These are phyloP conservation scores for Cryptococcus sp. DNA, from an alignment of 1,284 basidiomycete genomes.

Conservation along the genomic window DNA sequence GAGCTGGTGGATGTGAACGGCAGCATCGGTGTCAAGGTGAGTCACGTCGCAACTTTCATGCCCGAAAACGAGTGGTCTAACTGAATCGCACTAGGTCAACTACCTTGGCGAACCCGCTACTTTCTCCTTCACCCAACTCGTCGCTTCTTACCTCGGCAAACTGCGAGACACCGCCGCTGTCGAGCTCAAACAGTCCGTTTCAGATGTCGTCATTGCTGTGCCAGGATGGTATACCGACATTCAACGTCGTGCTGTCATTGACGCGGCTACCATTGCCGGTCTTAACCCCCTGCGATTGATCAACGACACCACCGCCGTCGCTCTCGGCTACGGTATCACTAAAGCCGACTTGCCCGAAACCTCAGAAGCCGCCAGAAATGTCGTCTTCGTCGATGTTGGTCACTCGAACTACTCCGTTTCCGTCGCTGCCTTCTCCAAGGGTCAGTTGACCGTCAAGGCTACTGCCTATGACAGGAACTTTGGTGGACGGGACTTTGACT, in stretches of 20 bases:
- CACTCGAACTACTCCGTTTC: constrained; percentile 83
- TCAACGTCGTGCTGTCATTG: constrained; percentile 82
- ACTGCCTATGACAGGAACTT: constrained; percentile 87
- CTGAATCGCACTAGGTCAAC: constrained; percentile 63
- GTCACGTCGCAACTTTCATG: constrained; percentile 30
- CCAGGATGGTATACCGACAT: constrained; percentile 93
- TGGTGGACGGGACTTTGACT: constrained; percentile 91
- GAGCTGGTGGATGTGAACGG: constrained; percentile 78
- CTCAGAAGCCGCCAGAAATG: constrained; percentile 73
- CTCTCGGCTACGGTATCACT: constrained; percentile 94
- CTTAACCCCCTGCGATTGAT: constrained; percentile 88
- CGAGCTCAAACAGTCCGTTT: constrained; percentile 81
- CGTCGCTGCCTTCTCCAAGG: constrained; percentile 88
- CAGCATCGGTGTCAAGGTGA: constrained; percentile 77
- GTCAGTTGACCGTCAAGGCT: constrained; percentile 78
- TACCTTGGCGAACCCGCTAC: constrained; percentile 76
- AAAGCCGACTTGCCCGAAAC: constrained; percentile 85
- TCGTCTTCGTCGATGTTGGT: constrained; percentile 89
- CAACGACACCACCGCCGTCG: constrained; percentile 90
- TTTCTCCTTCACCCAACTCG: constrained; percentile 83
- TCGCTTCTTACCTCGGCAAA: constrained; percentile 82
- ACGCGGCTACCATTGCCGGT: constrained; percentile 82
- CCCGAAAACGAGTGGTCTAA: not conserved
- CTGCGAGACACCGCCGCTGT: constrained; percentile 77
- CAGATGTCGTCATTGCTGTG: constrained; percentile 88